phyloP scores from a whole-genome alignment of 2,329 filamentous ascomycete species.

The Microdochium trichocladiopsis region DNA sequence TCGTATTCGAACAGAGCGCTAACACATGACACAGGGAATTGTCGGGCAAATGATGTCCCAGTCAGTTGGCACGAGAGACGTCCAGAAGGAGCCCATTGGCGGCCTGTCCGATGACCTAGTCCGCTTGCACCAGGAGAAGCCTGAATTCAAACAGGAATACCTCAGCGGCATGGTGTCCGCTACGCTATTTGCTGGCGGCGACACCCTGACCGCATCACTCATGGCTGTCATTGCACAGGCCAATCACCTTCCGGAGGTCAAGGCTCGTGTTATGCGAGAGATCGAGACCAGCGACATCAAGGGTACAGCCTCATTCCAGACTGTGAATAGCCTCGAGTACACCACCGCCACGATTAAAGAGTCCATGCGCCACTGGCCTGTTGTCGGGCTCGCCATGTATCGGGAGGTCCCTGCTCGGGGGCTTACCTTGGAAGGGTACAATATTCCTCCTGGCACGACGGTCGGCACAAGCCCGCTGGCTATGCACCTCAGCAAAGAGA shows the following conservation, averaged over 20 bases:
- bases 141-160: constrained; percentile 38
- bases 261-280: not conserved
- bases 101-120: constrained; percentile 42
- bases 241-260: not conserved
- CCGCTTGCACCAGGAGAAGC: constrained; percentile 32
- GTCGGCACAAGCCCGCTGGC: not conserved
- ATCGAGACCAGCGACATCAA: not conserved
- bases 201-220: constrained; percentile 45
- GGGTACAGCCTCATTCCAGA: not conserved
- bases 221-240: constrained; percentile 10
- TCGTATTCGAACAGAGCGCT: too few species aligned
- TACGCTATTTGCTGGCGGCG: constrained; percentile 49
- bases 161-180: constrained; percentile 44
- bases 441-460: not conserved
- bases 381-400: not conserved
- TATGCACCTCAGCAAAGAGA: not conserved
- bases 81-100: constrained; percentile 17
- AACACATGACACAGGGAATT: not conserved
- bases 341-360: not conserved
- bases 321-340: not conserved
- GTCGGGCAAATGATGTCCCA: constrained; percentile 6
- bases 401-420: not conserved
- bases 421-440: not conserved
- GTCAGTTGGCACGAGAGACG: constrained; percentile 5
- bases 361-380: not conserved